Percentiles rank a stretch among this genome's conserved stretches.
phyloP scores from a whole-genome alignment of 139 green algal species.

The Auxenochlorella pyrenoidosa region DNA sequence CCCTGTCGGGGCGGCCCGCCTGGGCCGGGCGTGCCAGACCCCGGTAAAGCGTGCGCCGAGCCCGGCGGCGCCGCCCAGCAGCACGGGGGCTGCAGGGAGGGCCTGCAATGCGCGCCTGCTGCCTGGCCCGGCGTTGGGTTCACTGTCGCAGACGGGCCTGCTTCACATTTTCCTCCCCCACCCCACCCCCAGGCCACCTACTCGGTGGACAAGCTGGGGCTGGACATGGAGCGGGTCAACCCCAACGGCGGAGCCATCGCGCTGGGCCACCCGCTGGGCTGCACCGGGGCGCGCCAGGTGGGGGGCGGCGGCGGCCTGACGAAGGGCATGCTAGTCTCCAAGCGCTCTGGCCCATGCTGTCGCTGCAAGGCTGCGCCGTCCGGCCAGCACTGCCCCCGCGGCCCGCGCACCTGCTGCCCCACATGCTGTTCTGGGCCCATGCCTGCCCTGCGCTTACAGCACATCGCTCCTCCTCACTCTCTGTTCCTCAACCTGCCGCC shows the following conservation, averaged over 20 bases:
- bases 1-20: too few relatives aligned
- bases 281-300: conserved; percentile 67
- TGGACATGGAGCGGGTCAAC: conserved; percentile 94
- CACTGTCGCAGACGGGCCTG: too few relatives aligned
- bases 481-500: neutral
- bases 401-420: neutral
- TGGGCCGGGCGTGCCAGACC: too few relatives aligned
- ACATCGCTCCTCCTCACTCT: neutral
- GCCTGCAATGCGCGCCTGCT: too few relatives aligned
- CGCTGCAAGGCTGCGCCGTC: too few relatives aligned
- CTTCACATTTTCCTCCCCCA: neutral
- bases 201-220: conserved; percentile 85
- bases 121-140: too few relatives aligned
- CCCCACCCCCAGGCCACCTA: conserved; percentile 84
- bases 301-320: neutral
- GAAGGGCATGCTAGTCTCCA: neutral
- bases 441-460: too few relatives aligned
- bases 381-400: too few relatives aligned
- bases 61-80: too few relatives aligned
- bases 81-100: too few relatives aligned
- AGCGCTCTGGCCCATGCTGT: too few relatives aligned
- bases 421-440: neutral
- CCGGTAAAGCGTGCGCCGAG: too few relatives aligned
- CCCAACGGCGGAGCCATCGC: conserved; percentile 98
- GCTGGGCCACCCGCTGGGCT: conserved; percentile 95